phyloP scores from a whole-genome alignment of 2,329 filamentous ascomycete genomes.

The Alternaria sp. region DNA sequence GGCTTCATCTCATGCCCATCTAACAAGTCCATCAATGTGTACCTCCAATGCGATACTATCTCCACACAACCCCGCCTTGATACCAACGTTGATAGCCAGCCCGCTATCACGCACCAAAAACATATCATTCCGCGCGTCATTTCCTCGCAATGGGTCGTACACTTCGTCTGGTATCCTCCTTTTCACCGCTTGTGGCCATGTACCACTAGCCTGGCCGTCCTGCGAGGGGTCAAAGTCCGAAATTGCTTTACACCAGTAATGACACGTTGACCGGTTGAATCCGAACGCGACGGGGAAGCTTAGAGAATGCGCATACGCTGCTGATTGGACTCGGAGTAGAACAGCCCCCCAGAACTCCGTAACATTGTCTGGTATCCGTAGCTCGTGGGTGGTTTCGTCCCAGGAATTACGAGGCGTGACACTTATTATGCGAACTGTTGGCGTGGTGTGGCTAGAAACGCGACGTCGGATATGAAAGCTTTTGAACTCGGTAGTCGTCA shows the following conservation, averaged over 20 bases:
- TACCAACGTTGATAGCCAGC: conserved; percentile 24
- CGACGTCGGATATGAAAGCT: conserved; percentile 29
- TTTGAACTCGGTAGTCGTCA: conserved; percentile 25
- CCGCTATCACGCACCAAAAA: conserved; percentile 22
- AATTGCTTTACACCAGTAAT: conserved; percentile 34
- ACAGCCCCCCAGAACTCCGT: conserved; percentile 21
- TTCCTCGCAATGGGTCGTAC: conserved; percentile 18
- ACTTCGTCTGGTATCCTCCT: conserved; percentile 20
- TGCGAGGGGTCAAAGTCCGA: conserved; percentile 14
- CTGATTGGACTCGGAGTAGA: conserved; percentile 23
- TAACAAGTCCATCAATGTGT: conserved; percentile 29
- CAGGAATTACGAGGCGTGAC: conserved; percentile 23
- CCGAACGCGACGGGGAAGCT: conserved; percentile 29
- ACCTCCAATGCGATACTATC: conserved; percentile 29
- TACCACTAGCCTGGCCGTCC: neutral
- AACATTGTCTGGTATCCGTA: conserved; percentile 18
- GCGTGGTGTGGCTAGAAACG: conserved; percentile 17
- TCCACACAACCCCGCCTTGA: conserved; percentile 25
- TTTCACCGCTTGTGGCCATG: conserved; percentile 23
- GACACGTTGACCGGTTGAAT: conserved; percentile 23
- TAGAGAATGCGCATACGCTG: conserved; percentile 20
- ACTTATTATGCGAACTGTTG: conserved; percentile 24
- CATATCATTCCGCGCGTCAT: conserved; percentile 27
- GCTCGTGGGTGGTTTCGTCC: conserved; percentile 21
- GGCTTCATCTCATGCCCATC: conserved; percentile 12